A percentile compares a stretch with the other conserved stretches of the same genome.
phyloP scores from a whole-genome alignment of 805 yeast species.

The Pichia heedii region DNA sequence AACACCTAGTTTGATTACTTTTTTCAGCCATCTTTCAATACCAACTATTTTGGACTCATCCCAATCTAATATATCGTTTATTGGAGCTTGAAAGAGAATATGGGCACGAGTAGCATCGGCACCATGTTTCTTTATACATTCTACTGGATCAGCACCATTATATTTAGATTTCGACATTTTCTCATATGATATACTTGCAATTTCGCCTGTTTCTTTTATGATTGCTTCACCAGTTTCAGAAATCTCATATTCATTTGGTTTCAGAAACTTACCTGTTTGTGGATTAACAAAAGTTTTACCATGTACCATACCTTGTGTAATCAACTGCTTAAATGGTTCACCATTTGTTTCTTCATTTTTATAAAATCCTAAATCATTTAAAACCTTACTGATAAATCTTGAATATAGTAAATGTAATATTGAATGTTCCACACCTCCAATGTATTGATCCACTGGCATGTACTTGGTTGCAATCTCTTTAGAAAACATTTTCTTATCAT shows the following conservation, averaged over 20 bases:
- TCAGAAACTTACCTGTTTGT: slow-evolving; percentile 60
- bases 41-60: slow-evolving; percentile 84
- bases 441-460: slow-evolving; percentile 83
- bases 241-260: slow-evolving; percentile 61
- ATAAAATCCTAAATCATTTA: slow-evolving; percentile 63
- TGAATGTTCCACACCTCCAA: slow-evolving; percentile 97
- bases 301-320: slow-evolving; percentile 98
- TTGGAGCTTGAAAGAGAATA: slow-evolving; percentile 85
- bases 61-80: slow-evolving; percentile 78
- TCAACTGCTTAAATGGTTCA: slow-evolving; percentile 74
- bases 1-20: slow-evolving; percentile 32
- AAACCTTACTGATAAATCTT: slow-evolving; percentile 75
- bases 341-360: slow-evolving; percentile 42
- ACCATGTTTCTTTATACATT: slow-evolving; percentile 68
- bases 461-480: slow-evolving; percentile 37
- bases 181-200: slow-evolving; percentile 57
- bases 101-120: slow-evolving; percentile 95
- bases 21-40: slow-evolving; percentile 74
- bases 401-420: slow-evolving; percentile 83
- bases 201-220: slow-evolving; percentile 40
- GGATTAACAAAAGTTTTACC: slow-evolving; percentile 80
- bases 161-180: slow-evolving; percentile 96
- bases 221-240: slow-evolving; percentile 33
- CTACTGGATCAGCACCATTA: slow-evolving; percentile 87
- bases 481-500: slow-evolving; percentile 45